Base-by-base conservation (phyloP, 2,329 filamentous ascomycete species). In the Chaetothyriales sp. region DNA sequence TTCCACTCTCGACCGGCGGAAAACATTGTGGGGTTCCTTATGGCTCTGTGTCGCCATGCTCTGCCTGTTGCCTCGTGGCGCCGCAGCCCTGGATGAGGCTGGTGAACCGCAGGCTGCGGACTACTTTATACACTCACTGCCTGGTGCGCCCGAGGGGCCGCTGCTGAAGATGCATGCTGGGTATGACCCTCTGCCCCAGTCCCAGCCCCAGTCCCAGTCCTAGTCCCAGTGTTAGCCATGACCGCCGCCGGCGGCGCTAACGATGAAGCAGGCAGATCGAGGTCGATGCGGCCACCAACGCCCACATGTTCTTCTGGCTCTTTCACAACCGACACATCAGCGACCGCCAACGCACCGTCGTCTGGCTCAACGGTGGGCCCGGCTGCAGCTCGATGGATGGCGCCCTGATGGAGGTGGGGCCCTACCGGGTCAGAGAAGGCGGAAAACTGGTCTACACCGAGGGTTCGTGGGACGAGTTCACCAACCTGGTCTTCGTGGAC, bases 231-330 rank as follows among this genome's bases (percentile, higher is more conserved):
- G 43, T 26, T 43, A 47, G 53, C 48, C 53, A 49, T 55, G 48
- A 55, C 47, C 55, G 28, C 28, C 28, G 28, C n/a, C n/a, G n/a
- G n/a, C n/a, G n/a, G n/a, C n/a, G n/a, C 32, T 39, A 15, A 39
- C 10, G 1, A 15, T 59, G 26, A 51, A 56, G 28, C 64, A 95
- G 88, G 50, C 92, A 98, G 71, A 83, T 98, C 66, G 89, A 96
- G 69, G 77, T 98, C 62, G 84, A 81, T 32, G 78, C 84, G 18
- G 81, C 87, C 58, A 78, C 84, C 65, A 87, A 96, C 65, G 90
- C 87, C 60, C 94, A 96, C 67, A 71, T 98, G 18, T 98, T 96
- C 74, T 98, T 98, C 74, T 98, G 92, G 92, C 86, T 95, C 63
- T 95, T 86, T 65, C 81, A 95, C 65, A 96, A 96, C 65, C 79